Evolutionary conservation across 2,329 filamentous ascomycete species (phyloP).

Genomic region (Erysiphe pulchra): DNA sequence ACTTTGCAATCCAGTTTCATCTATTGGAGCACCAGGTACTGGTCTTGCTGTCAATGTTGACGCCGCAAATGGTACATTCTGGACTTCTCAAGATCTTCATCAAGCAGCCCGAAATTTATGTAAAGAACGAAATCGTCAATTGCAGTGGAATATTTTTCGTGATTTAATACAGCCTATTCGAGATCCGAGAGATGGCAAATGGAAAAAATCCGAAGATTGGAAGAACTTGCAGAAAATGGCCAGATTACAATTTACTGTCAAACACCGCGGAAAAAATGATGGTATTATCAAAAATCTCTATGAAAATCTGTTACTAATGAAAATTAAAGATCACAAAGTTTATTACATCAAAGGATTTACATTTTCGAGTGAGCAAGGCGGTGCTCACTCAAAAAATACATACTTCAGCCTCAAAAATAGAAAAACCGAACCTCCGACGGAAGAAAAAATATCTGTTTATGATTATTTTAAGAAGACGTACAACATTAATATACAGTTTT

Average conservation of each 20-base stretch:
- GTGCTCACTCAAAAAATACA: conserved; percentile 23
- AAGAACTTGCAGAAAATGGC: conserved; percentile 25
- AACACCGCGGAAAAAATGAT: conserved; percentile 23
- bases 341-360: conserved; percentile 27
- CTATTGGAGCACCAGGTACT: conserved; percentile 16
- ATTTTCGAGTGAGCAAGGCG: conserved; percentile 17
- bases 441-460: conserved; percentile 15
- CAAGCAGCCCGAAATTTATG: conserved; percentile 13
- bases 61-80: conserved; percentile 80
- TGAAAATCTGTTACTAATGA: background rate
- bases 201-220: conserved; percentile 22
- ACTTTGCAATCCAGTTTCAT: conserved; percentile 30
- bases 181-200: conserved; percentile 1
- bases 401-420: conserved; percentile 25
- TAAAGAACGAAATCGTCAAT: conserved; percentile 6
- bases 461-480: conserved; percentile 33
- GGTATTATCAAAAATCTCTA: conserved; percentile 3
- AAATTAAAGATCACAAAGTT: conserved; percentile 16
- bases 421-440: conserved; percentile 17
- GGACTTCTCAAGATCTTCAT: conserved; percentile 22
- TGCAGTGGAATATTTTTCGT: conserved; percentile 7
- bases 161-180: conserved; percentile 6
- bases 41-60: conserved; percentile 69
- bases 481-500: conserved; percentile 20
- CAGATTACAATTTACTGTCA: conserved; percentile 29